phyloP scores from a whole-genome alignment of 1,284 basidiomycete species.

The Irpex lacteus region DNA sequence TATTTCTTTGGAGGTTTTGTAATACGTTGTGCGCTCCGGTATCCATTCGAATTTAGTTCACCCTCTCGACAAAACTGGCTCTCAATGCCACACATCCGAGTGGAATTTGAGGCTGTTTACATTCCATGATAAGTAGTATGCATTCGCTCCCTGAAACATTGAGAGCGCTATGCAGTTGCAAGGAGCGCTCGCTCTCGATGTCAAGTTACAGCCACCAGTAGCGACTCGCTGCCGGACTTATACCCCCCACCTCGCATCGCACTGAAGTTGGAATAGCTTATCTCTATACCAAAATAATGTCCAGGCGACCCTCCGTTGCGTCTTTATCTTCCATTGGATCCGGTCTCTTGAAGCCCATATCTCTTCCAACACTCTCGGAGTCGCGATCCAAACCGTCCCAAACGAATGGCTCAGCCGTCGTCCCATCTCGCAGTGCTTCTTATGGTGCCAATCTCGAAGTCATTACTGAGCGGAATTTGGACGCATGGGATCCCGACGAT shows the following conservation, averaged over 20 bases:
- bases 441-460: conserved; percentile 19
- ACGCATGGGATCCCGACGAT: conserved; percentile 69
- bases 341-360: conserved; percentile 12
- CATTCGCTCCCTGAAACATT: too few species aligned
- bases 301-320: conserved; percentile 27
- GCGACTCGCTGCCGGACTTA: too few species aligned
- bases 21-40: neutral
- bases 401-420: conserved; percentile 8
- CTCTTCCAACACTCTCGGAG: conserved; percentile 15
- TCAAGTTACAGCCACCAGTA: too few species aligned
- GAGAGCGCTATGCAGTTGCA: too few species aligned
- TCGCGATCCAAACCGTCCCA: conserved; percentile 5
- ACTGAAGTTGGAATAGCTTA: too few species aligned
- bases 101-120: too few species aligned
- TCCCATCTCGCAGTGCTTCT: conserved; percentile 19
- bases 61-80: too few species aligned
- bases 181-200: too few species aligned
- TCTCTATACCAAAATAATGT: conserved; percentile 19
- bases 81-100: too few species aligned
- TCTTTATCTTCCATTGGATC: conserved; percentile 21
- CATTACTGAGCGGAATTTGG: conserved; percentile 3
- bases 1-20: neutral
- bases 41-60: neutral
- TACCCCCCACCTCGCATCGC: too few species aligned
- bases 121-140: too few species aligned